Percentiles rank a stretch among this genome's conserved stretches.
Evolutionary conservation across 495 filamentous ascomycete genomes (phyloP).

Genomic region (Penicillium longicatenatum): DNA sequence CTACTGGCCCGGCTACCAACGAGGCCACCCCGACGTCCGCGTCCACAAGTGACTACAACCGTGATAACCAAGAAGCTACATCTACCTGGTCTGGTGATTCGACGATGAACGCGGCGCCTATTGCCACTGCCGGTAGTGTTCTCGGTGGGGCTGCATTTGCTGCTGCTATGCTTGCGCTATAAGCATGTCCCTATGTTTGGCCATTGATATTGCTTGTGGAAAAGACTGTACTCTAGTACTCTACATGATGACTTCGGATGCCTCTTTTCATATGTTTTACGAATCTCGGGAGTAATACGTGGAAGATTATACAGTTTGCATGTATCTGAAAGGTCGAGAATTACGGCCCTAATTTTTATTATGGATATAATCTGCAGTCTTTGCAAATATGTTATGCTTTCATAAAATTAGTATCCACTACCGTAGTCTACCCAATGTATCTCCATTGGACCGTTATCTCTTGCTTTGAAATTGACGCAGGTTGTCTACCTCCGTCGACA

Average conservation of each 20-base stretch:
- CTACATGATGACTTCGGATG: not conserved
- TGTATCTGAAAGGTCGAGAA: not conserved
- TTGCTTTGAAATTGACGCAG: no score
- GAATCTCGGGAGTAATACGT: not conserved
- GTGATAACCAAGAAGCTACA: not conserved
- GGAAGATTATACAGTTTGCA: not conserved
- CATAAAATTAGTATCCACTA: no score
- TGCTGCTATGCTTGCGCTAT: not conserved
- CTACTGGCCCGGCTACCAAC: not conserved
- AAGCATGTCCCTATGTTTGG: not conserved
- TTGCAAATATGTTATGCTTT: no score
- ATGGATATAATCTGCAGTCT: not conserved
- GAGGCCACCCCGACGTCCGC: not conserved
- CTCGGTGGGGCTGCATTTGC: constrained; percentile 6
- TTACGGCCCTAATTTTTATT: not conserved
- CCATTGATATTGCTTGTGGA: not conserved
- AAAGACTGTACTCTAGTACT: not conserved
- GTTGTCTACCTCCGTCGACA: no score
- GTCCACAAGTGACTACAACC: not conserved
- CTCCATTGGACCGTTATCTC: no score
- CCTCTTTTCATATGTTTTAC: not conserved
- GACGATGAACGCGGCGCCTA: not conserved
- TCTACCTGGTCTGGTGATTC: not conserved
- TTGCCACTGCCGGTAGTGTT: not conserved
- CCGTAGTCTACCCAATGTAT: no score